A percentile compares a stretch with the other conserved stretches of the same genome.
phyloP scores from a whole-genome alignment of 129 eudicot genomes.

The Centella asiatica region DNA sequence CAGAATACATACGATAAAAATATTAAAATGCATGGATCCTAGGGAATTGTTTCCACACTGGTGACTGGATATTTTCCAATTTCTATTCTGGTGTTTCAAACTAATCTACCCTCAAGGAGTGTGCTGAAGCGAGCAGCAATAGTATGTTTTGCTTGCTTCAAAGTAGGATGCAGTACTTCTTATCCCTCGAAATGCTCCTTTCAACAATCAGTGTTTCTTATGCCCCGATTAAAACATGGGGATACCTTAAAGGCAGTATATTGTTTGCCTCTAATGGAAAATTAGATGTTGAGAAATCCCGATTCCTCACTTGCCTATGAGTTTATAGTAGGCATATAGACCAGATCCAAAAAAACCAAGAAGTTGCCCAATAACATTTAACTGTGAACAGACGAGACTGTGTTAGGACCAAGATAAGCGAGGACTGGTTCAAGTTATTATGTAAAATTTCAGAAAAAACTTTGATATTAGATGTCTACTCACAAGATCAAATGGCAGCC shows the following conservation, averaged over 20 bases:
- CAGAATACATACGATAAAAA: too few relatives aligned
- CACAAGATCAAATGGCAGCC: conserved; percentile 89
- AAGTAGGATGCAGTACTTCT: too few relatives aligned
- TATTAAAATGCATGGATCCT: too few relatives aligned
- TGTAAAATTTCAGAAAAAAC: neutral
- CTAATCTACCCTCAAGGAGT: too few relatives aligned
- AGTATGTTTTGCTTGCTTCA: too few relatives aligned
- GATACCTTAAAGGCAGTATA: neutral
- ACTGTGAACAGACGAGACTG: conserved; percentile 32
- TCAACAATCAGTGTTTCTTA: too few relatives aligned
- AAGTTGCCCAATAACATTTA: conserved; percentile 75
- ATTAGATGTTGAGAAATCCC: neutral
- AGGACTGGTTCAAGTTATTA: neutral
- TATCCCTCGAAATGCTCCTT: too few relatives aligned
- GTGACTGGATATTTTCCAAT: too few relatives aligned
- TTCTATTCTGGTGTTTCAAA: too few relatives aligned
- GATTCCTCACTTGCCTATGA: conserved; percentile 42
- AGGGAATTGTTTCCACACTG: too few relatives aligned
- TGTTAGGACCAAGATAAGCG: neutral
- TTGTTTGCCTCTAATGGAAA: neutral
- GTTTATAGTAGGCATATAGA: conserved; percentile 75
- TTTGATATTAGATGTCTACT: conserved; percentile 21
- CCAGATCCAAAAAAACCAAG: conserved; percentile 91
- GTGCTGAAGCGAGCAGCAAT: too few relatives aligned
- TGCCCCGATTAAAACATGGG: conserved; percentile 13